phyloP scores from a whole-genome alignment of 306 rosid genomes.

The Cucurbita maxima region DNA sequence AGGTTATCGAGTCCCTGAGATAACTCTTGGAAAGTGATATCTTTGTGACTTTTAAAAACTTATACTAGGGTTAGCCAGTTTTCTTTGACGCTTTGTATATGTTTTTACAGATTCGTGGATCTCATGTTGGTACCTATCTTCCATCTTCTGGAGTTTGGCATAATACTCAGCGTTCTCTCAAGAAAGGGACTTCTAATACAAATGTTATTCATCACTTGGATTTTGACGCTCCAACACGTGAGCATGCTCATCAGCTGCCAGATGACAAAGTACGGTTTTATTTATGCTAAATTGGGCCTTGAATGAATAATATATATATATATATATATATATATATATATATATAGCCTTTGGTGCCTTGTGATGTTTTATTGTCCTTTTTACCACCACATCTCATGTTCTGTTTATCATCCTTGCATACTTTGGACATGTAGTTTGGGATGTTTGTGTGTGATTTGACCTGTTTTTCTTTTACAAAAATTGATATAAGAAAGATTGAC shows the following conservation, averaged over 20 bases:
- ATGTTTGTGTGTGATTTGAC: background rate
- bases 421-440: background rate
- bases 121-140: constrained; percentile 84
- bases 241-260: constrained; percentile 70
- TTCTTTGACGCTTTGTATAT: background rate
- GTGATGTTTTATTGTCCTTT: background rate
- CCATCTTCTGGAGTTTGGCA: constrained; percentile 91
- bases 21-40: background rate
- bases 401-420: background rate
- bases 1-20: background rate
- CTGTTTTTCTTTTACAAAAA: background rate
- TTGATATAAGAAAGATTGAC: background rate
- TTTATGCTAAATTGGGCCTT: background rate
- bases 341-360: background rate
- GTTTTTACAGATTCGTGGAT: constrained; percentile 61
- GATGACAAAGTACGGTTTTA: constrained; percentile 55
- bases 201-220: constrained; percentile 77
- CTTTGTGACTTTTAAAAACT: background rate
- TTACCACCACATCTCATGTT: background rate
- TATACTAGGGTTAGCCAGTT: background rate
- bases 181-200: constrained; percentile 45
- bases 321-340: no score
- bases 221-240: constrained; percentile 97
- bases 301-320: background rate
- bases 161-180: constrained; percentile 72